A percentile compares a stretch with the other conserved stretches of the same genome.
These are phyloP conservation scores for Plasmopara viticola DNA, from an alignment of 352 stramenopile species.

Conservation along the genomic window DNA sequence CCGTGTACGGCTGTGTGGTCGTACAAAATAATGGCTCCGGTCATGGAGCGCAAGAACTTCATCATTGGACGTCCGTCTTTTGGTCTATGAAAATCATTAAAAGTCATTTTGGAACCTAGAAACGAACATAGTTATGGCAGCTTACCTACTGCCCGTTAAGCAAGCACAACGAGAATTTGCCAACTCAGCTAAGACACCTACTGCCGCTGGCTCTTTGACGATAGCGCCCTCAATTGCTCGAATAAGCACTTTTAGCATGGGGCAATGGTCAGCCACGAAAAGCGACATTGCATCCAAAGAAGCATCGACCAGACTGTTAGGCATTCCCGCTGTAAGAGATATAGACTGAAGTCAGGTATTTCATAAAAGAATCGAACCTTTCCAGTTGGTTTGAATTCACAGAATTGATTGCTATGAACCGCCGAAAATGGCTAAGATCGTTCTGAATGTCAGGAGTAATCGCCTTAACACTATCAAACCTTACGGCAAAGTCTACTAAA, in stretches of 20 bases:
- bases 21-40: slow-evolving; percentile 50
- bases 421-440: slow-evolving; percentile 54
- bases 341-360: not conserved
- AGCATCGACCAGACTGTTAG: slow-evolving; percentile 28
- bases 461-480: slow-evolving; percentile 49
- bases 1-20: slow-evolving; percentile 44
- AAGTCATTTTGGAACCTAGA: not conserved
- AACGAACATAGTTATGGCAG: not conserved
- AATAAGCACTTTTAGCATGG: slow-evolving; percentile 51
- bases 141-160: slow-evolving; percentile 19
- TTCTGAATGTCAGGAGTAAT: slow-evolving; percentile 54
- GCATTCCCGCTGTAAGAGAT: not conserved
- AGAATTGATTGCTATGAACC: slow-evolving; percentile 35
- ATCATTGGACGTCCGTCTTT: slow-evolving; percentile 38
- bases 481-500: slow-evolving; percentile 45
- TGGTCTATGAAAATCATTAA: slow-evolving; percentile 8
- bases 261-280: slow-evolving; percentile 53
- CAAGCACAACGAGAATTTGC: slow-evolving; percentile 42
- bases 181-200: slow-evolving; percentile 33
- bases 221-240: slow-evolving; percentile 34
- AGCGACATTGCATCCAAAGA: slow-evolving; percentile 50
- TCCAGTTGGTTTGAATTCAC: slow-evolving; percentile 41
- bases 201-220: slow-evolving; percentile 28
- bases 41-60: slow-evolving; percentile 46
- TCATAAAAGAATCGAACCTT: slow-evolving; percentile 14